Evolutionary conservation across 495 filamentous ascomycete genomes (phyloP), one percentile per base, ranked within the genome.

Genomic region (Lophium mytilinum): DNA sequence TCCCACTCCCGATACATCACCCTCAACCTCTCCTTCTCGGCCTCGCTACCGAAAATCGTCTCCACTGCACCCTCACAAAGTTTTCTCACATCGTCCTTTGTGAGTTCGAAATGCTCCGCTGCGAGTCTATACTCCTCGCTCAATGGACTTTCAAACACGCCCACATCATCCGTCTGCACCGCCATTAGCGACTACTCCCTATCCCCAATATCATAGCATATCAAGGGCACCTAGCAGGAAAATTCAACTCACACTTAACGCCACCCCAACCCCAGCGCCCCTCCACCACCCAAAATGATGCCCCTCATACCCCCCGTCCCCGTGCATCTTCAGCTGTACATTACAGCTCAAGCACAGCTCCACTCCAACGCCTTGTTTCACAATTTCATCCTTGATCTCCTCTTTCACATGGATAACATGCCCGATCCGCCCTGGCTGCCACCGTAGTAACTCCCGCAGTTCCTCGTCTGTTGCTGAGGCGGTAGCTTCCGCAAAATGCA

Each of bases 261-360:
- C 74, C 60, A 85, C 69, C 11, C 77, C 74, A 67, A 81, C 80
- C 17, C 73, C 70, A 34, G 55, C 70, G 48, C 71, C 67, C 52
- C 71, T 61, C 61, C 73, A 75, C 85, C 84, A 87, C n/a, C 81
- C 80, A 68, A 90, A 87, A 75, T 90, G 87, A 73, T 89, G 86
- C 55, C 81, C 80, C 43, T 75, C 66, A 65, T 85, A 86, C 3
- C 80, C 80, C 0, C 87, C 87, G 8, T 73, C 24, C 24, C 24
- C 65, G 53, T 84, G 83, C 81, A 94, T 80, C 61, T 82, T 81
- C 3, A 85, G 85, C 62, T 85, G 80, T 14, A 93, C 86, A 69
- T 93, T 92, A 68, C 88, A 92, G 48, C 81, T 86, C 60, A 93
- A 71, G 52, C 88, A 92, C 46, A 94, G 60, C 70, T 95, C 89